phyloP scores from a whole-genome alignment of 441 rosid species.

The Biscutella laevigata region DNA sequence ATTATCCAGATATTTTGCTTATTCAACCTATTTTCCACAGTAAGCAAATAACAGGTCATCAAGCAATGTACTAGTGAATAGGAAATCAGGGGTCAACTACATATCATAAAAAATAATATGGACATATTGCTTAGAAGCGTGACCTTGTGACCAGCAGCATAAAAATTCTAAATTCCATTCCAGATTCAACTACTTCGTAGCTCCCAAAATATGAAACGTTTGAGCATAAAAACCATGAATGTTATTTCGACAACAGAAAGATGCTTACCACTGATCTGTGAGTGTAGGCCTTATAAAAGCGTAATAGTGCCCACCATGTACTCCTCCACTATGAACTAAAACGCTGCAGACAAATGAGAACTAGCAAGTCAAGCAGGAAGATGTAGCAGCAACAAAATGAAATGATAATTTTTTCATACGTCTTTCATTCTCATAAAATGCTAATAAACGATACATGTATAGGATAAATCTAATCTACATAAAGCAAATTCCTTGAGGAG shows the following conservation, averaged over 20 bases:
- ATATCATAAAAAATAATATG: not conserved
- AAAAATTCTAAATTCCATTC: not conserved
- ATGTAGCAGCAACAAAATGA: slow-evolving; percentile 5
- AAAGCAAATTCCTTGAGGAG: not conserved
- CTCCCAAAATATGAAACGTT: not conserved
- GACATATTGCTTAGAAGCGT: not conserved
- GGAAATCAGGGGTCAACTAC: too few relatives aligned
- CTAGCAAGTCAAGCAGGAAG: slow-evolving; percentile 11
- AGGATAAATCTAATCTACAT: slow-evolving; percentile 1
- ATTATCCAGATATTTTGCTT: too few relatives aligned
- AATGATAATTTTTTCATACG: not conserved
- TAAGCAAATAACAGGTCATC: too few relatives aligned
- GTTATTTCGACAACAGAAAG: not conserved
- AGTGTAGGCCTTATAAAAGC: slow-evolving; percentile 72
- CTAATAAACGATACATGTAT: slow-evolving; percentile 4
- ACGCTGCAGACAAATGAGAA: slow-evolving; percentile 44
- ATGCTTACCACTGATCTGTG: slow-evolving; percentile 53
- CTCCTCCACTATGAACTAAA: slow-evolving; percentile 75
- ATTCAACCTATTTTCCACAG: too few relatives aligned
- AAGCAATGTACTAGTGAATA: too few relatives aligned
- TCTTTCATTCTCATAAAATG: slow-evolving; percentile 10
- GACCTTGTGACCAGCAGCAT: slow-evolving; percentile 2
- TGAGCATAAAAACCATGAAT: not conserved
- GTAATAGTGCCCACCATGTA: slow-evolving; percentile 75
- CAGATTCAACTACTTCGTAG: slow-evolving; percentile 7